Evolutionary conservation across 1,139 yeast genomes (phyloP).

Genomic region (Candida sojae): DNA sequence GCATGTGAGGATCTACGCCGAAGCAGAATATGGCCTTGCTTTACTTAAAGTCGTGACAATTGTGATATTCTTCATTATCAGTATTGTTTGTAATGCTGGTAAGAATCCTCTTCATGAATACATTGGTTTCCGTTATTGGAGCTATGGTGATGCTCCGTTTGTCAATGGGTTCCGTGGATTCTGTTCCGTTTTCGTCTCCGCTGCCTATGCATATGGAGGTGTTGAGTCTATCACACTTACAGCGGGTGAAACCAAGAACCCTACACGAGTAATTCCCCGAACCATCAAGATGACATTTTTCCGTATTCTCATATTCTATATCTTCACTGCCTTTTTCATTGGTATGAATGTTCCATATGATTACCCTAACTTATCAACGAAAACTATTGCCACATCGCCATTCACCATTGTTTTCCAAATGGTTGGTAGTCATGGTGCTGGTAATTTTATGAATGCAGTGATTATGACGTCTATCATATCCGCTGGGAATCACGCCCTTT

Average conservation of each 20-base stretch:
- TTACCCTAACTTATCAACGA: slow-evolving; percentile 40
- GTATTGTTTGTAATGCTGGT: slow-evolving; percentile 41
- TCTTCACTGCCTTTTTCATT: slow-evolving; percentile 45
- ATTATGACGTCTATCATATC: slow-evolving; percentile 45
- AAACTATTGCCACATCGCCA: slow-evolving; percentile 56
- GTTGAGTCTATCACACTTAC: slow-evolving; percentile 65
- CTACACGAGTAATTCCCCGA: slow-evolving; percentile 56
- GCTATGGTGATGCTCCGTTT: slow-evolving; percentile 41
- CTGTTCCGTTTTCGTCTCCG: slow-evolving; percentile 46
- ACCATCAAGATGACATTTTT: slow-evolving; percentile 61
- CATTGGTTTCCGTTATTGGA: slow-evolving; percentile 43
- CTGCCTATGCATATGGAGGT: slow-evolving; percentile 71
- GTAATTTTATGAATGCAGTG: slow-evolving; percentile 47
- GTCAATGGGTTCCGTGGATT: slow-evolving; percentile 44
- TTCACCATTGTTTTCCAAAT: slow-evolving; percentile 64
- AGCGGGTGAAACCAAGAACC: slow-evolving; percentile 67
- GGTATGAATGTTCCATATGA: slow-evolving; percentile 47
- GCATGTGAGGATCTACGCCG: slow-evolving; percentile 52
- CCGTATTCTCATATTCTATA: slow-evolving; percentile 43
- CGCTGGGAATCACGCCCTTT: slow-evolving; percentile 49
- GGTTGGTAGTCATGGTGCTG: slow-evolving; percentile 47
- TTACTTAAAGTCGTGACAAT: slow-evolving; percentile 40
- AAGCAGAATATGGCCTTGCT: slow-evolving; percentile 43
- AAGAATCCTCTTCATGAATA: slow-evolving; percentile 33
- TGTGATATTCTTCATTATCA: slow-evolving; percentile 39